Percentiles rank a stretch among this genome's conserved stretches.
phyloP scores from a whole-genome alignment of 345 rosid genomes.

The Dipteronia sinensis region DNA sequence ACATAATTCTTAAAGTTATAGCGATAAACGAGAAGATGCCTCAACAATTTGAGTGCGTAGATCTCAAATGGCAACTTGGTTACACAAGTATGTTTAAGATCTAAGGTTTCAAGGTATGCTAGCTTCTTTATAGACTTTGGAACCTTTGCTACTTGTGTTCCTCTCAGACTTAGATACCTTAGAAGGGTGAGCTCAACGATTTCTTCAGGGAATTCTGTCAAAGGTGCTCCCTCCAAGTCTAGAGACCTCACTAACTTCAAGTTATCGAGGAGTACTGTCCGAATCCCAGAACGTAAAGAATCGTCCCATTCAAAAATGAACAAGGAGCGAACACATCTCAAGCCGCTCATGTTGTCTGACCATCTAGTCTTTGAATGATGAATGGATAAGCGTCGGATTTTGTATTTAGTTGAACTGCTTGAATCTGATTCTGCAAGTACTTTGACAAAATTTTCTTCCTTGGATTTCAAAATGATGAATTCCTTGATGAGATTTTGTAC shows the following conservation, averaged over 20 bases:
- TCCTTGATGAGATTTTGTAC: conserved; percentile 18
- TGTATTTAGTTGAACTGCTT: not conserved
- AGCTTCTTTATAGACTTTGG: conserved; percentile 18
- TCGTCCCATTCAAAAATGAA: not conserved
- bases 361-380: not conserved
- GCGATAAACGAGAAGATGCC: conserved; percentile 16
- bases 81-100: not conserved
- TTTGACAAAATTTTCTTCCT: conserved; percentile 10
- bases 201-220: not conserved
- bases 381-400: conserved; percentile 6
- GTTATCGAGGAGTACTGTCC: not conserved
- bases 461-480: conserved; percentile 12
- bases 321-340: not conserved
- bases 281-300: not conserved
- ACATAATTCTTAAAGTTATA: not conserved
- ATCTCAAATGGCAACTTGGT: not conserved
- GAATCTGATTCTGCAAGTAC: not conserved
- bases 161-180: not conserved
- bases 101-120: not conserved
- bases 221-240: not conserved
- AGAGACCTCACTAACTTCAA: not conserved
- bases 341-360: not conserved
- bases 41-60: not conserved
- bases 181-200: not conserved
- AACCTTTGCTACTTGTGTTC: not conserved